These are phyloP conservation scores for Arctium minus DNA, from an alignment of 129 eudicot genomes.

Conservation along the genomic window DNA sequence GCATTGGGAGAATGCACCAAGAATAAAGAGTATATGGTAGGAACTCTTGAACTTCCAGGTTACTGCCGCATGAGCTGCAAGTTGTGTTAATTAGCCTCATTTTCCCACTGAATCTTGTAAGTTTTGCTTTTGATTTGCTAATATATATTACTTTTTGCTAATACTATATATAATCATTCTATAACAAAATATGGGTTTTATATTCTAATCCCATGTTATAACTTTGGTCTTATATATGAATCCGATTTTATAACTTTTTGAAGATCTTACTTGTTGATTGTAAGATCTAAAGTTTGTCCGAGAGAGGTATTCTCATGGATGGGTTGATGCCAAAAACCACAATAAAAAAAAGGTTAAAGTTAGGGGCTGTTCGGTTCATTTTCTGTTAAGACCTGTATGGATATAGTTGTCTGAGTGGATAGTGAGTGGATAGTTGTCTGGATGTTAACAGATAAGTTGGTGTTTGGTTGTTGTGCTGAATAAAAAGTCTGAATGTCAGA, in stretches of 20 bases:
- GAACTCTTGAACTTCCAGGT: constrained; percentile 73
- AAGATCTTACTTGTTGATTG: not conserved
- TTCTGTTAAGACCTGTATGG: too few relatives aligned
- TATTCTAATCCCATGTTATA: not conserved
- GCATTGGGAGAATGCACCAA: constrained; percentile 84
- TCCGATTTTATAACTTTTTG: not conserved
- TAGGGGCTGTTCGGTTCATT: too few relatives aligned
- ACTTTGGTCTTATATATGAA: not conserved
- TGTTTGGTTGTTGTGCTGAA: too few relatives aligned
- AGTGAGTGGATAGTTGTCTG: too few relatives aligned
- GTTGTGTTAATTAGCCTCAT: constrained; percentile 46
- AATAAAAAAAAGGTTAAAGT: not conserved
- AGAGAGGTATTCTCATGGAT: not conserved
- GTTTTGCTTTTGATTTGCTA: constrained; percentile 3
- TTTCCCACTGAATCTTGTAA: constrained; percentile 15
- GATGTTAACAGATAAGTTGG: too few relatives aligned
- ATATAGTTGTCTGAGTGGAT: too few relatives aligned
- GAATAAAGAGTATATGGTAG: constrained; percentile 78
- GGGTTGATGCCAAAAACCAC: not conserved
- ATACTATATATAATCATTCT: too few relatives aligned
- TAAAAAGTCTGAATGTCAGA: too few relatives aligned
- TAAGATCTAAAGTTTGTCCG: not conserved
- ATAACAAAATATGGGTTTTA: too few relatives aligned
- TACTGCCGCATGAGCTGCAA: constrained; percentile 82
- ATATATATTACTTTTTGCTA: not conserved